A percentile compares a stretch with the other conserved stretches of the same genome.
These are phyloP conservation scores for Earliella scabrosa DNA, from an alignment of 1,284 basidiomycete genomes.

Conservation along the genomic window DNA sequence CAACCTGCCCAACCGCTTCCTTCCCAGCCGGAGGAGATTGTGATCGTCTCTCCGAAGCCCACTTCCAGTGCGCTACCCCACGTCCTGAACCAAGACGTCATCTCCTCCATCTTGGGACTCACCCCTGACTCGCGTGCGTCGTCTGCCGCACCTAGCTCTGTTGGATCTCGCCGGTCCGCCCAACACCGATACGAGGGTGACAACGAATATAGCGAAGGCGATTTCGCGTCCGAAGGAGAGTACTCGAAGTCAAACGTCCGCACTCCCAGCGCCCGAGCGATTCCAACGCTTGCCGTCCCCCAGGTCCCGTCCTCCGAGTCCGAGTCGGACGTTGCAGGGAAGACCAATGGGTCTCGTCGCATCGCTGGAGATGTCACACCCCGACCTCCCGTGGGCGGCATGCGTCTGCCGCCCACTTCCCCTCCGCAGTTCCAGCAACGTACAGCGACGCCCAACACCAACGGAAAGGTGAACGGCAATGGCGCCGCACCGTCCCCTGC, in stretches of 20 bases:
- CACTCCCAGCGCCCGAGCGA: constrained; percentile 13
- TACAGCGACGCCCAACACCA: constrained; percentile 3
- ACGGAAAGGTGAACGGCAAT: constrained; percentile 12
- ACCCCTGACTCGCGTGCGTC: constrained; percentile 50
- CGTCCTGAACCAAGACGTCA: constrained; percentile 66
- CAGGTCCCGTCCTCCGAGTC: constrained; percentile 14
- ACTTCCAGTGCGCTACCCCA: constrained; percentile 52
- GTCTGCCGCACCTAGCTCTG: constrained; percentile 50
- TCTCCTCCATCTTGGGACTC: constrained; percentile 59
- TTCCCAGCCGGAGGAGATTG: constrained; percentile 36
- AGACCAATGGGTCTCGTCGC: constrained; percentile 13
- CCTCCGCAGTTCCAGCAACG: constrained; percentile 21
- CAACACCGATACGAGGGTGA: constrained; percentile 63
- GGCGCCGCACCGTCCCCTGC: not conserved
- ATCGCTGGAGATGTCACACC: constrained; percentile 55
- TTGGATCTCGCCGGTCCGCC: constrained; percentile 44
- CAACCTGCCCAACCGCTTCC: constrained; percentile 15
- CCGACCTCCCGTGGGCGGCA: constrained; percentile 44
- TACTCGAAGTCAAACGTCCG: constrained; percentile 43
- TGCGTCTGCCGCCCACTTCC: constrained; percentile 27
- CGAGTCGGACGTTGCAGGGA: constrained; percentile 11
- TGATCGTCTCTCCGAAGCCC: constrained; percentile 49
- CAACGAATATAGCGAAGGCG: constrained; percentile 40
- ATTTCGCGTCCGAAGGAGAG: constrained; percentile 40
- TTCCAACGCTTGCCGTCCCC: constrained; percentile 27